Percentiles rank a stretch among this genome's conserved stretches.
These are phyloP conservation scores for Suhomyces pyralidae DNA, from an alignment of 805 yeast species.

Conservation along the genomic window DNA sequence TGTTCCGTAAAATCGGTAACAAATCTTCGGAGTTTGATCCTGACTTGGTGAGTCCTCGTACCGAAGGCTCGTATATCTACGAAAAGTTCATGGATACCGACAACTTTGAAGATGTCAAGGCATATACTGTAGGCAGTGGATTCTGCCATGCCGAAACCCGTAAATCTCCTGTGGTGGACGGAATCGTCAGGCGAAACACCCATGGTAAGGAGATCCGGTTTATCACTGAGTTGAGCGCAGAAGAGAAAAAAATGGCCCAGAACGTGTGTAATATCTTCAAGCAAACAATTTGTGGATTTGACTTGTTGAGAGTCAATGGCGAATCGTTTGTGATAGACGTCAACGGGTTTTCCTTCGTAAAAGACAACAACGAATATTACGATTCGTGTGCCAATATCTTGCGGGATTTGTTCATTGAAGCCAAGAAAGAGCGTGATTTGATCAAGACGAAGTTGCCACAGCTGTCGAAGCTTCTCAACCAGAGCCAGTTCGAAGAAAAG, in stretches of 20 bases:
- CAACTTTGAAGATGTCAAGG: constrained; percentile 97
- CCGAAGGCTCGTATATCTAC: constrained; percentile 87
- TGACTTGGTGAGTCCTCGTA: constrained; percentile 65
- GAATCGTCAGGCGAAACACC: constrained; percentile 93
- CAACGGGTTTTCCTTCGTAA: constrained; percentile 96
- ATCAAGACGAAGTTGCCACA: constrained; percentile 37
- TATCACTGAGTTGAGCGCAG: constrained; percentile 71
- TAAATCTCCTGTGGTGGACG: constrained; percentile 99
- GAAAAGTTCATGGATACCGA: constrained; percentile 97
- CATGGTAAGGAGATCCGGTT: constrained; percentile 96
- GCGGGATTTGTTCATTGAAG: constrained; percentile 66
- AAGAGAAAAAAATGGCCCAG: constrained; percentile 78
- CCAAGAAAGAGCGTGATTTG: constrained; percentile 40
- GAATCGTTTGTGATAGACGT: constrained; percentile 93
- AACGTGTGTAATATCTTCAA: constrained; percentile 73
- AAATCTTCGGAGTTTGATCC: constrained; percentile 96
- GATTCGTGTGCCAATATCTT: constrained; percentile 78
- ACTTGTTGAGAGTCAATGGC: constrained; percentile 84
- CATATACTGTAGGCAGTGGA: constrained; percentile 88
- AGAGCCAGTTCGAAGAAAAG: constrained; percentile 50
- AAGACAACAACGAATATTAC: constrained; percentile 83
- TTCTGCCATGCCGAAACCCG: constrained; percentile 98
- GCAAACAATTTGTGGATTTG: constrained; percentile 97
- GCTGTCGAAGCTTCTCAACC: constrained; percentile 30
- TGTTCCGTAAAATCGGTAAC: constrained; percentile 94